Percentiles rank a stretch among this genome's conserved stretches.
Evolutionary conservation across 345 rosid species (phyloP).

Genomic region (Bretschneidera sinensis): DNA sequence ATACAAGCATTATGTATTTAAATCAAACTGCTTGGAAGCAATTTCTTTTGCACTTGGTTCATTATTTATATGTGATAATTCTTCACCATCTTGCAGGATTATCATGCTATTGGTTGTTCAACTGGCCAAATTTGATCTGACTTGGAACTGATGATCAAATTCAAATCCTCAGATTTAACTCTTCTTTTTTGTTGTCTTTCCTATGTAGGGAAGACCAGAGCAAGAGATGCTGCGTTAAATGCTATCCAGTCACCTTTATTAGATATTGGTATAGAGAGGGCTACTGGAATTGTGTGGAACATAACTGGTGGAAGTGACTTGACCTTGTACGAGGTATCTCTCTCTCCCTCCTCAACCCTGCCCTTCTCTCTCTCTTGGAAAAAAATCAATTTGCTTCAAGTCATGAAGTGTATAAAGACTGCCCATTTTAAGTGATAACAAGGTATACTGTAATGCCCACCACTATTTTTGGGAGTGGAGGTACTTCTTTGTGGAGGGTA

Average conservation of each 20-base stretch:
- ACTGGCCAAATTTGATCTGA: neutral
- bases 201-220: conserved; percentile 83
- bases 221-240: conserved; percentile 96
- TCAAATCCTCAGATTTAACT: too few species aligned
- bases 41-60: neutral
- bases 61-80: neutral
- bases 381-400: neutral
- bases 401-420: neutral
- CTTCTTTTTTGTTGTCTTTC: neutral
- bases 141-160: neutral
- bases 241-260: conserved; percentile 96
- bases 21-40: neutral
- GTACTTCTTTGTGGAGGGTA: neutral
- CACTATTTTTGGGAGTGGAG: neutral
- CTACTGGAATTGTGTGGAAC: conserved; percentile 99
- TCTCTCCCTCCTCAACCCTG: conserved; percentile 16
- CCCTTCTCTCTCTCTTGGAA: neutral
- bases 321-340: conserved; percentile 77
- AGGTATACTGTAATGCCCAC: neutral
- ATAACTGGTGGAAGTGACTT: conserved; percentile 94
- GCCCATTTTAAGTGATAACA: neutral
- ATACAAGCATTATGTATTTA: neutral
- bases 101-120: neutral
- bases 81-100: neutral
- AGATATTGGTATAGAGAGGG: conserved; percentile 96